Conservation (phyloP, 495 filamentous ascomycete genomes). For the Emericellopsis terricola region DNA sequence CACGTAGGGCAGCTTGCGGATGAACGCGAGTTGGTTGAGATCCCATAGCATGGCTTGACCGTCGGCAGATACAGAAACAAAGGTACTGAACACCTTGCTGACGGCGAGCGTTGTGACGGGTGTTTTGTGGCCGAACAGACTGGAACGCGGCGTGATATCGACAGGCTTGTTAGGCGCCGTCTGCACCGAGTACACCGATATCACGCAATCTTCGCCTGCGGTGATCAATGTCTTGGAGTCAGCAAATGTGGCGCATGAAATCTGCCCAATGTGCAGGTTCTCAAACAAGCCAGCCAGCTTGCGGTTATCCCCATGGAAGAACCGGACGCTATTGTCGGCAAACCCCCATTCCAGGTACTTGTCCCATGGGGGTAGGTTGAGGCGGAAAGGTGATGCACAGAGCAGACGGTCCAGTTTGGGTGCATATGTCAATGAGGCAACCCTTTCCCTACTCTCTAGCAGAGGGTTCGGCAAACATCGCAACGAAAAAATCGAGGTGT, state of each 20-base stretch:
- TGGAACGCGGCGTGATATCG: conserved; percentile 63
- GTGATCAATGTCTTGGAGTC: conserved; percentile 85
- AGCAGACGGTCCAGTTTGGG: conserved; percentile 66
- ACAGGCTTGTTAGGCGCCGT: conserved; percentile 40
- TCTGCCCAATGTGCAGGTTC: conserved; percentile 75
- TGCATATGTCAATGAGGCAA: conserved; percentile 62
- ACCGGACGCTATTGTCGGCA: conserved; percentile 78
- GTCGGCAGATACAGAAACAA: conserved; percentile 65
- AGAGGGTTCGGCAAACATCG: conserved; percentile 69
- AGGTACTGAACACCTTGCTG: conserved; percentile 69
- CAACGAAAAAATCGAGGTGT: conserved; percentile 59
- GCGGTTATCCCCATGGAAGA: conserved; percentile 63
- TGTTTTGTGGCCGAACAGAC: conserved; percentile 74
- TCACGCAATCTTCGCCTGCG: conserved; percentile 75
- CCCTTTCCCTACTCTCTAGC: conserved; percentile 63
- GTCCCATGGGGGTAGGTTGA: conserved; percentile 85
- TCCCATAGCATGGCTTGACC: conserved; percentile 84
- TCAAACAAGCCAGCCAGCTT: conserved; percentile 73
- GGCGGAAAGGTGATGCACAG: conserved; percentile 60
- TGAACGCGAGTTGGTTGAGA: conserved; percentile 71
- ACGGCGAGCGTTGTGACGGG: conserved; percentile 67
- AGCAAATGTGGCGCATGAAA: conserved; percentile 65
- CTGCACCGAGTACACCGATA: conserved; percentile 60
- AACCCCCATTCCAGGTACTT: conserved; percentile 95
- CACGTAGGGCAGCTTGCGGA: conserved; percentile 47